Percentiles rank a stretch among this genome's conserved stretches.
Conservation (phyloP, 805 yeast species). For the Kuraishia cidri region DNA sequence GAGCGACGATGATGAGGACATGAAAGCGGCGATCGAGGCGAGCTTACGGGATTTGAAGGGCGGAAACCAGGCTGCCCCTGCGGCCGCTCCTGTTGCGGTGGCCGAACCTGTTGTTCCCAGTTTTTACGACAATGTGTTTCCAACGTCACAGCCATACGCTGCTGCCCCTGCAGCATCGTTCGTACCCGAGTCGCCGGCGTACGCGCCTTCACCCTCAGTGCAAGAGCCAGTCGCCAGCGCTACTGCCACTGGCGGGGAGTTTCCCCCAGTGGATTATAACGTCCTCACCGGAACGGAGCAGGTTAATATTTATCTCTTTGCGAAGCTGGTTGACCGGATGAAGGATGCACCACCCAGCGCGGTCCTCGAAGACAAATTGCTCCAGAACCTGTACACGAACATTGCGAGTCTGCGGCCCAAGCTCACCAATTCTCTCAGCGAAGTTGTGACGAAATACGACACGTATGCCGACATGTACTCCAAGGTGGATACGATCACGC, state of each 20-base stretch:
- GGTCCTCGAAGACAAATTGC: conserved; percentile 33
- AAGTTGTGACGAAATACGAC: conserved; percentile 55
- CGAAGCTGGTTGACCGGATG: conserved; percentile 51
- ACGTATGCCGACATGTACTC: conserved; percentile 63
- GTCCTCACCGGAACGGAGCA: conserved; percentile 56
- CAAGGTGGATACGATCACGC: conserved; percentile 66
- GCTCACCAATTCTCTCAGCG: conserved; percentile 48
- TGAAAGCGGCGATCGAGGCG: conserved; percentile 92
- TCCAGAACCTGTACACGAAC: conserved; percentile 50
- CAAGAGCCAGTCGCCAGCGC: conserved; percentile 3
- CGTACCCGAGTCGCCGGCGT: conserved; percentile 3
- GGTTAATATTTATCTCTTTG: conserved; percentile 58
- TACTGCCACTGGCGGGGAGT: not conserved
- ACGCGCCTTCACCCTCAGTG: conserved; percentile 4
- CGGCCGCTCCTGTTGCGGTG: conserved; percentile 1
- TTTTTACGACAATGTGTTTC: conserved; percentile 9
- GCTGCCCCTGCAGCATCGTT: too few relatives aligned
- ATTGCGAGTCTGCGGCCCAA: conserved; percentile 62
- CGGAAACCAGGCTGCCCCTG: not conserved
- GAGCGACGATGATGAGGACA: conserved; percentile 76
- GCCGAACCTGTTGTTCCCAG: conserved; percentile 1
- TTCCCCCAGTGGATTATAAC: conserved; percentile 5
- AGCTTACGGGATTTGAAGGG: conserved; percentile 66
- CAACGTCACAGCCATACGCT: not conserved
- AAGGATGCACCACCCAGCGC: conserved; percentile 31